Base-by-base conservation (phyloP, 495 filamentous ascomycete genomes). In the Talaromyces thailandensis region DNA sequence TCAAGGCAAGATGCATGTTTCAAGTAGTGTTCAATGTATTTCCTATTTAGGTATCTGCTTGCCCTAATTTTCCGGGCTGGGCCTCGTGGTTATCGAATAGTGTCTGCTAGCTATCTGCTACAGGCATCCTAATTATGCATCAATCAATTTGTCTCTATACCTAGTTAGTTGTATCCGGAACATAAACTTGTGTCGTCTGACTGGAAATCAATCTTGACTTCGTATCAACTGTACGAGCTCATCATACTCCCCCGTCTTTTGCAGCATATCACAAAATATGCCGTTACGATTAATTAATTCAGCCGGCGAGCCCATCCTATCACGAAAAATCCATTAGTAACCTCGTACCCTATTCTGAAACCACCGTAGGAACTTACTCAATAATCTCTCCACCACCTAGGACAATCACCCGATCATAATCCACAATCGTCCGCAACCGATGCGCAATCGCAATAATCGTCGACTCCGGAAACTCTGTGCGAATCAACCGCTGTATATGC, bases 361-460 rank as follows among this genome's bases (percentile, higher is more conserved):
- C n/a, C n/a, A n/a, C n/a, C 18, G 48, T 16, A 43, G 26, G 67
- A 63, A 67, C 92, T 73, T 92, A 91, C 69, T 98, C 94, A 21
- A 96, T 81, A 62, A 97, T 94, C 25, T 80, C 71, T 55, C 94
- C 94, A 56, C 88, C 75, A 9, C 85, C 81, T 87, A 98, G 92
- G 67, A 96, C 92, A 26, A 97, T 91, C 64, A 98, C 98, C 69
- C 96, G 97, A 70, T 96, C 88, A 0, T 93, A 93, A 64, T 88
- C 83, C 73, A 88, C 93, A 77, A 98, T 96, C 31, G 94, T 98
- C 1, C 91, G 93, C 35, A 98, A 79, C 53, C 94, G 86, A 73
- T 98, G 94, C 32, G 94, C 95, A 69, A 98, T 98, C 14, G 93
- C 88, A 70, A 98, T 96, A 9, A 93, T 98, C 1, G 94, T 98